Percentiles rank a stretch among this genome's conserved stretches.
Evolutionary conservation across 805 yeast species (phyloP).

Genomic region (Candida ipomoeae): DNA sequence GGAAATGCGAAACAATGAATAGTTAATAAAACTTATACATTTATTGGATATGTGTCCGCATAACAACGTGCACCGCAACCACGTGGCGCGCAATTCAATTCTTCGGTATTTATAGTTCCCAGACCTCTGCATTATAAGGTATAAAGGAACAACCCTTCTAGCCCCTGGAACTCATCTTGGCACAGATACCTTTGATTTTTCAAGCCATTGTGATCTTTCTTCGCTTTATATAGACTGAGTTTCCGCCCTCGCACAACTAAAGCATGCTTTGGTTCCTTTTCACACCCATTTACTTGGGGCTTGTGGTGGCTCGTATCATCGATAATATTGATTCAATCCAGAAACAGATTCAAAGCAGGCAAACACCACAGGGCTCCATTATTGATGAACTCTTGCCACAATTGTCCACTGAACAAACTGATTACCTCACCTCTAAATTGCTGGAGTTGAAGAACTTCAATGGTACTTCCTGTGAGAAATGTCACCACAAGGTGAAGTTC

Average conservation of each 20-base stretch:
- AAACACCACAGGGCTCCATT: slow-evolving; percentile 9
- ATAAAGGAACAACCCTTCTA: not conserved
- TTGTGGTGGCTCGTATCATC: slow-evolving; percentile 19
- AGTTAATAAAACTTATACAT: not conserved
- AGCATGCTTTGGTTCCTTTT: slow-evolving; percentile 7
- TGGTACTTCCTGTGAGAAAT: slow-evolving; percentile 32
- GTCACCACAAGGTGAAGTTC: slow-evolving; percentile 33
- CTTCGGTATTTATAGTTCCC: not conserved
- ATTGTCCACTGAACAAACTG: slow-evolving; percentile 24
- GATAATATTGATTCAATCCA: slow-evolving; percentile 25
- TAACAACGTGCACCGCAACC: not conserved
- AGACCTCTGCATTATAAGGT: not conserved
- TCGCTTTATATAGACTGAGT: too few species aligned
- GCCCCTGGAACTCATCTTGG: not conserved
- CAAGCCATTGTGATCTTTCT: too few species aligned
- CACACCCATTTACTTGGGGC: slow-evolving; percentile 11
- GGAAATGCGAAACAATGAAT: not conserved
- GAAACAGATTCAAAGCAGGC: slow-evolving; percentile 19
- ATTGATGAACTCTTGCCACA: slow-evolving; percentile 25
- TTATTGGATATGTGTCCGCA: not conserved
- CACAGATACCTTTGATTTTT: too few species aligned
- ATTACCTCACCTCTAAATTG: slow-evolving; percentile 28
- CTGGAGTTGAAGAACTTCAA: slow-evolving; percentile 25
- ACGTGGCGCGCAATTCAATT: not conserved
- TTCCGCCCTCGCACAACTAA: not conserved